Evolutionary conservation across 2,329 filamentous ascomycete species (phyloP), one percentile per base, ranked within the genome.

Genomic region (Parastagonospora avenae): DNA sequence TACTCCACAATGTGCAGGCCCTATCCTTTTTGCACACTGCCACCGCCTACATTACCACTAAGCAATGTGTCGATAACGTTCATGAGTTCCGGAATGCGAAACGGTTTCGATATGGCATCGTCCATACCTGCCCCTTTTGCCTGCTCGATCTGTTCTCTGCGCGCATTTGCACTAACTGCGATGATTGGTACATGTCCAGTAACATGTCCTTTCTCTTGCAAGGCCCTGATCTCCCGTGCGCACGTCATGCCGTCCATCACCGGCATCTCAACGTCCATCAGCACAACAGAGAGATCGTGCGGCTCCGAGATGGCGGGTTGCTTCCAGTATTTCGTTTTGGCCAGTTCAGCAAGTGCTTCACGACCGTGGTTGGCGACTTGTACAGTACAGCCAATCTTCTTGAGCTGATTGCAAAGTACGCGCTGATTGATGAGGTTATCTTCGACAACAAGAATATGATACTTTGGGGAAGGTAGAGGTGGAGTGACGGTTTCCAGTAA

Each of bases 261-360:
- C 1, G 68, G 68, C 68, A 73, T 73, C 31, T 71, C 62, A 8
- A 68, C 64, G 10, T 70, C 67, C 66, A 70, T 68, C 9, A 71
- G 47, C 4, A 71, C 52, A 12, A 71, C 59, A 16, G 35, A 33
- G 19, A 37, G 35, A 8, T 37, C 14, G 14, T 37, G 14, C 14
- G 35, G n/a, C 11, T 14, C 14, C 6, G 14, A 12, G 8, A 16
- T 16, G 4, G 35, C 6, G 4, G 10, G 16, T 24, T 28, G 24
- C 6, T 19, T 9, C 8, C 37, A 19, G 19, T 27, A 39, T 4
- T 6, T 39, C 4, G 37, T 24, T n/a, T 39, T 39, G 19, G 16
- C 11, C 4, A 39, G 37, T 27, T 12, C 32, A 24, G 19, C 19
- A 24, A 24, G 19, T 24, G 19, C 19, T 24, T 24, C 19, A 24